These are phyloP conservation scores for Buxus sempervirens DNA, from an alignment of 164 flowering plant species.

Conservation along the genomic window DNA sequence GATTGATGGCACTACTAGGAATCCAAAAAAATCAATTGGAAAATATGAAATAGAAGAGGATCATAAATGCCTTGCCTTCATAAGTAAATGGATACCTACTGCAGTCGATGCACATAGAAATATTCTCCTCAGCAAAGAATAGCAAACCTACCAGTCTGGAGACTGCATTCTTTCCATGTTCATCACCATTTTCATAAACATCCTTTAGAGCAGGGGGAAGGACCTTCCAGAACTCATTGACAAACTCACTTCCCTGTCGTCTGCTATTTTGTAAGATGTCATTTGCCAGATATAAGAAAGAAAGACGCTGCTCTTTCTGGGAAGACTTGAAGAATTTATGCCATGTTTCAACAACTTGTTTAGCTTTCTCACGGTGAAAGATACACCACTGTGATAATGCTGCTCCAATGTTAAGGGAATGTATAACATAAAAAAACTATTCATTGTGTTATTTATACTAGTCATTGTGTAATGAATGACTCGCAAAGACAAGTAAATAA, in stretches of 20 bases:
- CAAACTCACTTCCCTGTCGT: constrained; percentile 70
- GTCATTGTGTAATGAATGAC: no score
- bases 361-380: constrained; percentile 61
- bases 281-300: constrained; percentile 59
- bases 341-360: constrained; percentile 65
- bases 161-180: constrained; percentile 51
- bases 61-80: background rate
- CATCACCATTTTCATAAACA: constrained; percentile 49
- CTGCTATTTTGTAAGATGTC: constrained; percentile 70
- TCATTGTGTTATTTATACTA: no score
- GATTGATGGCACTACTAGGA: no score
- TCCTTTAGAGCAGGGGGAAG: constrained; percentile 56
- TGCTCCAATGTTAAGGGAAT: constrained; percentile 30
- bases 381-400: constrained; percentile 65
- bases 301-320: constrained; percentile 48
- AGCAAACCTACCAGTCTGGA: constrained; percentile 47
- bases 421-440: constrained; percentile 1
- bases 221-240: constrained; percentile 74
- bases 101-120: background rate
- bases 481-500: no score
- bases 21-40: background rate
- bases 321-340: constrained; percentile 48
- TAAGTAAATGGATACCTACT: background rate
- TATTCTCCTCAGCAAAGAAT: background rate
- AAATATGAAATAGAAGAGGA: background rate